Percentiles rank a stretch among this genome's conserved stretches.
phyloP scores from a whole-genome alignment of 1,284 basidiomycete genomes.

The Grifola frondosa region DNA sequence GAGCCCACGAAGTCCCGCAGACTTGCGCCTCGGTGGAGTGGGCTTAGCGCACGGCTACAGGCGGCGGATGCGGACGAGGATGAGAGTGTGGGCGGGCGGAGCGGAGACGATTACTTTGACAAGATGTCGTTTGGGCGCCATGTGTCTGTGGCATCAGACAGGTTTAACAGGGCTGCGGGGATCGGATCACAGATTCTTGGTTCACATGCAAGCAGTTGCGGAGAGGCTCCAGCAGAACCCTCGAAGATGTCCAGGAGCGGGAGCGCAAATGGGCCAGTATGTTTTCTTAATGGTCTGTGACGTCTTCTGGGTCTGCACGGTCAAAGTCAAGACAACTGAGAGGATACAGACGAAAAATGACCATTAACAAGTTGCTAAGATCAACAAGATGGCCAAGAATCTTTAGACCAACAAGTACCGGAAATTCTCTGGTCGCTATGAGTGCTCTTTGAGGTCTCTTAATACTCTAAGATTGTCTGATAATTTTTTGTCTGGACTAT shows the following conservation, averaged over 20 bases:
- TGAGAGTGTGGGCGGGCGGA: constrained; percentile 39
- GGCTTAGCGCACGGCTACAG: constrained; percentile 57
- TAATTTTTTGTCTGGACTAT: too few species aligned
- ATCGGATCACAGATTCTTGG: constrained; percentile 33
- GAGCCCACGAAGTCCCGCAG: constrained; percentile 42
- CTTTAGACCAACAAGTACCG: too few species aligned
- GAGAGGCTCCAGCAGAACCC: constrained; percentile 66
- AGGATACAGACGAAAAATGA: too few species aligned
- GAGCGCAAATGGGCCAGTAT: constrained; percentile 46
- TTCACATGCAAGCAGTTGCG: constrained; percentile 84
- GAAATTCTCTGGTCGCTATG: too few species aligned
- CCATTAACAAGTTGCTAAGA: too few species aligned
- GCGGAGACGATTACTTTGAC: constrained; percentile 68
- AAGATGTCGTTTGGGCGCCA: constrained; percentile 59
- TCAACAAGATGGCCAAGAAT: too few species aligned
- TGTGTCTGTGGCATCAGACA: constrained; percentile 61
- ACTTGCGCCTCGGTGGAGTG: constrained; percentile 50
- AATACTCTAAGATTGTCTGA: too few species aligned
- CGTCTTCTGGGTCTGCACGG: too few species aligned
- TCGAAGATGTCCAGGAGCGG: constrained; percentile 52
- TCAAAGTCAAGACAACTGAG: too few species aligned
- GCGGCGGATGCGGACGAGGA: constrained; percentile 57
- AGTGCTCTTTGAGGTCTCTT: too few species aligned
- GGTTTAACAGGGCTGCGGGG: constrained; percentile 40
- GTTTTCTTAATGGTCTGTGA: too few species aligned